Percentiles rank a stretch among this genome's conserved stretches.
Conservation (phyloP, 768 basidiomycete species). For the Pilatotrama ljubarskyi region DNA sequence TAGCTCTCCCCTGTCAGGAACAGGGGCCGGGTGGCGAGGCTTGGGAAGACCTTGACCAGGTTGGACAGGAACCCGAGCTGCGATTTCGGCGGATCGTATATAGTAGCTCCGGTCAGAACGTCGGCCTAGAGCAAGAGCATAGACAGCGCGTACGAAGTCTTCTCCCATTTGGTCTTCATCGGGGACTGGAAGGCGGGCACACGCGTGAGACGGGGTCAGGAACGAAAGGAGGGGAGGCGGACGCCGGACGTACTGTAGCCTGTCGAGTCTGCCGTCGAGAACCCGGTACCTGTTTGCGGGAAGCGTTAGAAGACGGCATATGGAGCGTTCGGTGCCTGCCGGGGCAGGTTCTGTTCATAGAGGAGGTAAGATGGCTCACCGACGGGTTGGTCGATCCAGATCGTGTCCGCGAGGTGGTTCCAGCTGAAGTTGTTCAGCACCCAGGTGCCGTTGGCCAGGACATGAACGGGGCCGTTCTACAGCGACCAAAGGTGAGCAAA, state of each 20-base stretch:
- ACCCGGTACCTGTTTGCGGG: conserved; percentile 48
- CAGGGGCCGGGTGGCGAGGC: conserved; percentile 64
- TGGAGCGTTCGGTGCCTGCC: conserved; percentile 9
- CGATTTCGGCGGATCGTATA: background rate
- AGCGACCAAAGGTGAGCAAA: background rate
- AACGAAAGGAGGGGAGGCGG: background rate
- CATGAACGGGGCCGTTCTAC: conserved; percentile 68
- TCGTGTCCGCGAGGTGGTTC: conserved; percentile 60
- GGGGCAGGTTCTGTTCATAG: background rate
- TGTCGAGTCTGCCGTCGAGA: conserved; percentile 58
- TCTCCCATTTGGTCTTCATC: conserved; percentile 67
- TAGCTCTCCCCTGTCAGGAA: conserved; percentile 73
- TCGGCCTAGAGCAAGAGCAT: background rate
- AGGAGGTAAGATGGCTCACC: conserved; percentile 16
- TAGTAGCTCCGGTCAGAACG: background rate
- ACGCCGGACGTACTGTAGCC: conserved; percentile 54
- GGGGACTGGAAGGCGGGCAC: conserved; percentile 37
- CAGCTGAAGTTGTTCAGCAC: conserved; percentile 56
- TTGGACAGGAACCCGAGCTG: conserved; percentile 73
- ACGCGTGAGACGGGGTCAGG: background rate
- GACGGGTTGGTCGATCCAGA: conserved; percentile 76
- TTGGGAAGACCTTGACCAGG: conserved; percentile 73
- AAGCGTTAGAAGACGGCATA: conserved; percentile 12
- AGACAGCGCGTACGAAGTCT: conserved; percentile 41
- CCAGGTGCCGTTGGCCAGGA: conserved; percentile 51